Percentiles rank a stretch among this genome's conserved stretches.
Evolutionary conservation across 192 early-diverging fungal species (phyloP).

Genomic region (Coemansia furcata): DNA sequence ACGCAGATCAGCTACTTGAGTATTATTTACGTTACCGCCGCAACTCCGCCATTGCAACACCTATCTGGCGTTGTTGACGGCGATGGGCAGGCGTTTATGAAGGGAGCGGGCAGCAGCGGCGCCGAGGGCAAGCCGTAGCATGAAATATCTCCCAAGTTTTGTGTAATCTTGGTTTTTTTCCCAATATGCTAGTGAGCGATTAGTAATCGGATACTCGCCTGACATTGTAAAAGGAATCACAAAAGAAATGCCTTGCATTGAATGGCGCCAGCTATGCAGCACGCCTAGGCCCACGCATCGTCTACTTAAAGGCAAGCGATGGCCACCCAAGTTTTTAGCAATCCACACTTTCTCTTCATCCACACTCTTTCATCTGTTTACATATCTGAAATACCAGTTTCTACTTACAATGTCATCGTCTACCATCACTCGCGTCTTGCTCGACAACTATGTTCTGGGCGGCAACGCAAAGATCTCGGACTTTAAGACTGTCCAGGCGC

Average conservation of each 20-base stretch:
- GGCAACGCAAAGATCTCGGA: constrained; percentile 16
- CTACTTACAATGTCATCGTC: background rate
- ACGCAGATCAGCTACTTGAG: constrained; percentile 61
- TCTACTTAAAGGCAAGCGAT: too few relatives aligned
- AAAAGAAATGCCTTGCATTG: background rate
- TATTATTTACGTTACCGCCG: constrained; percentile 11
- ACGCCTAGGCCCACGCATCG: too few relatives aligned
- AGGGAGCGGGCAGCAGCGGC: background rate
- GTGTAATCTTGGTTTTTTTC: background rate
- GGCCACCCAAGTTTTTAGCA: too few relatives aligned
- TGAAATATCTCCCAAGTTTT: background rate
- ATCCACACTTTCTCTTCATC: too few relatives aligned
- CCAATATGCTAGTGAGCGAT: background rate
- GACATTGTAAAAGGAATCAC: background rate
- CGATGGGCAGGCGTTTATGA: background rate
- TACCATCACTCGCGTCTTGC: constrained; percentile 16
- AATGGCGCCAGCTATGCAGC: too few relatives aligned
- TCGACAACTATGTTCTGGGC: constrained; percentile 13
- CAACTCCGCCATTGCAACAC: constrained; percentile 2
- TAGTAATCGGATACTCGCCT: background rate
- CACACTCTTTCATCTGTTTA: too few relatives aligned
- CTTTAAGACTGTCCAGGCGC: constrained; percentile 16
- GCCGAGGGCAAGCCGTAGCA: background rate
- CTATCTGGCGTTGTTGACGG: constrained; percentile 3
- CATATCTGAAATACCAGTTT: too few relatives aligned